Evolutionary conservation across 176 grass and related monocot species (phyloP), one percentile per base, ranked within the genome.

Genomic region (Bromus sterilis): DNA sequence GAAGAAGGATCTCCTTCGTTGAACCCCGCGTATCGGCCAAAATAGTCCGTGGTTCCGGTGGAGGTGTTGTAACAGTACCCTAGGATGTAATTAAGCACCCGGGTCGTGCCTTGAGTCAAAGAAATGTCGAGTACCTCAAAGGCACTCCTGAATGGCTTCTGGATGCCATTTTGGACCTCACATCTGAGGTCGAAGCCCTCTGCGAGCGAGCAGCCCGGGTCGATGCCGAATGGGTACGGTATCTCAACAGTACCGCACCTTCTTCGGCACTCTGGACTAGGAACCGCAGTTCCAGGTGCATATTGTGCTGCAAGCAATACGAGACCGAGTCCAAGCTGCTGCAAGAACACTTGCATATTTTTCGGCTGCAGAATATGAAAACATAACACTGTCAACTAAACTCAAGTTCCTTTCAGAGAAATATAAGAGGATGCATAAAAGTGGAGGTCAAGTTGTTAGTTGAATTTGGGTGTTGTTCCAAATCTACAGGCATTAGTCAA

Each of bases 201-300:
- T 14, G 11, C 0, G 2, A 40, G 14, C 0, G 51, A 89, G 28
- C 92, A 94, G 26, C 29, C 24, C 0, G 35, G 6, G 1, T 84
- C 83, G 6, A 94, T 58, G 24, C 89, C 89, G 39, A 94, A 94
- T 1, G 89, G 89, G 29, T 82, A 91, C 0, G 23, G 80, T 1
- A 94, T 87, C 0, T 67, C 56, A 7, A 91, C 39, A 1, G 21
- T 6, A 5, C 89, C 86, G 34, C 92, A 94, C 23, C 28, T 48
- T 0, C 2, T 42, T 42, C 11, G 63, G 46, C 92, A 94, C 11
- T 43, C 4, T 24, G 68, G 16, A 28, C 25, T 6, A 23, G 84
- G 84, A 33, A 86, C 20, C 0, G 9, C 7, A 41, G 0, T 16
- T 25, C 56, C 56, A 11, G 16, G 18, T 5, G 9, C 33, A 2